phyloP scores from a whole-genome alignment of 495 filamentous ascomycete species.

The Thermochaetoides thermophila region DNA sequence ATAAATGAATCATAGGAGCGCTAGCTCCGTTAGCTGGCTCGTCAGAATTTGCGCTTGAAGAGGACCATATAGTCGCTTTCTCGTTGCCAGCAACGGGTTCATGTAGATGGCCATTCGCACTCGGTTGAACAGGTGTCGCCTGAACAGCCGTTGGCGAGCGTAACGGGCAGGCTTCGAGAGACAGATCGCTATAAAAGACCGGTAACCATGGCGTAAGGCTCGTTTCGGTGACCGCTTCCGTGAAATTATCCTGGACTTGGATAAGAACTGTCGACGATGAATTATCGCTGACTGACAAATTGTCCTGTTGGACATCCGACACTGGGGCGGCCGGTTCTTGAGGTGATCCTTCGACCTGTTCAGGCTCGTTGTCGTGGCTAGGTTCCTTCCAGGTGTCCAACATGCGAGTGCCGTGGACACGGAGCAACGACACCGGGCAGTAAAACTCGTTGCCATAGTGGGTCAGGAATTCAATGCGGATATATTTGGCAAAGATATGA shows the following conservation, averaged over 20 bases:
- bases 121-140: slow-evolving; percentile 11
- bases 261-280: neutral
- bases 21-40: no score
- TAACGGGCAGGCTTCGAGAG: slow-evolving; percentile 10
- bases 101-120: neutral
- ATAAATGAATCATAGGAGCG: no score
- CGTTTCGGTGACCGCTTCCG: slow-evolving; percentile 3
- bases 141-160: slow-evolving; percentile 16
- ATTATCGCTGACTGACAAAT: slow-evolving; percentile 1
- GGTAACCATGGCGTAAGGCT: slow-evolving; percentile 18
- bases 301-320: slow-evolving; percentile 15
- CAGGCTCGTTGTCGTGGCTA: slow-evolving; percentile 26
- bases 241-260: neutral
- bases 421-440: slow-evolving; percentile 78
- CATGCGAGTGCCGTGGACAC: slow-evolving; percentile 94
- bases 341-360: slow-evolving; percentile 18
- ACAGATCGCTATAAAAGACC: slow-evolving; percentile 6
- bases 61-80: slow-evolving; percentile 2
- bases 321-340: slow-evolving; percentile 18
- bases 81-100: slow-evolving; percentile 1
- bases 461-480: slow-evolving; percentile 78
- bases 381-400: slow-evolving; percentile 75
- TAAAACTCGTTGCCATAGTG: slow-evolving; percentile 96
- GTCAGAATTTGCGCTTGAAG: slow-evolving; percentile 1
- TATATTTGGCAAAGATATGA: slow-evolving; percentile 86